These are phyloP conservation scores for Terfezia boudieri DNA, from an alignment of 495 filamentous ascomycete genomes.

Conservation along the genomic window DNA sequence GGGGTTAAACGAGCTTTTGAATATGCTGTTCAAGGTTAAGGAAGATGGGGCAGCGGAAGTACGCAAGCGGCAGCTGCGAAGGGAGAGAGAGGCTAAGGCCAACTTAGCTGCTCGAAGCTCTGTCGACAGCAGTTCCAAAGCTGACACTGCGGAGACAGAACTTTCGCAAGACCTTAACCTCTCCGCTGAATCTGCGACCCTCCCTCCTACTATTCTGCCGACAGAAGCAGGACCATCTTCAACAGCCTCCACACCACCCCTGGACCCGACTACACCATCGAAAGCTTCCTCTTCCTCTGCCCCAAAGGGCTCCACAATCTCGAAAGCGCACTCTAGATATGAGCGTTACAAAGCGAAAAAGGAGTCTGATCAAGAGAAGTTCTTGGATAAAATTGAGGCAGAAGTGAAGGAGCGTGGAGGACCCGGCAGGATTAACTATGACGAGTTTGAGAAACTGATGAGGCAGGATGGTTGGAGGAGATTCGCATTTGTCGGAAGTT, in stretches of 20 bases:
- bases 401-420: conserved; percentile 48
- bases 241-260: neutral
- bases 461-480: conserved; percentile 29
- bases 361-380: neutral
- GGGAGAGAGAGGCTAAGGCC: conserved; percentile 4
- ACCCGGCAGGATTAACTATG: conserved; percentile 45
- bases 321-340: neutral
- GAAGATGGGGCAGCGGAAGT: conserved; percentile 57
- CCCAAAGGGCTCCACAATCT: neutral
- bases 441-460: conserved; percentile 54
- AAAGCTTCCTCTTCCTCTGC: neutral
- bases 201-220: neutral
- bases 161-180: neutral
- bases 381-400: conserved; percentile 34
- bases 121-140: neutral
- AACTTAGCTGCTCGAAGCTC: conserved; percentile 16
- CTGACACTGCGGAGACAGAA: neutral
- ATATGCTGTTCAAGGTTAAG: conserved; percentile 56
- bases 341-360: neutral
- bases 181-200: neutral
- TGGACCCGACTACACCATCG: neutral
- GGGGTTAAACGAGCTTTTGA: conserved; percentile 76
- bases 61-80: conserved; percentile 29
- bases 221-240: neutral
- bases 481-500: conserved; percentile 56